Evolutionary conservation across 129 eudicot genomes (phyloP).

Genomic region (Saposhnikovia divaricata): DNA sequence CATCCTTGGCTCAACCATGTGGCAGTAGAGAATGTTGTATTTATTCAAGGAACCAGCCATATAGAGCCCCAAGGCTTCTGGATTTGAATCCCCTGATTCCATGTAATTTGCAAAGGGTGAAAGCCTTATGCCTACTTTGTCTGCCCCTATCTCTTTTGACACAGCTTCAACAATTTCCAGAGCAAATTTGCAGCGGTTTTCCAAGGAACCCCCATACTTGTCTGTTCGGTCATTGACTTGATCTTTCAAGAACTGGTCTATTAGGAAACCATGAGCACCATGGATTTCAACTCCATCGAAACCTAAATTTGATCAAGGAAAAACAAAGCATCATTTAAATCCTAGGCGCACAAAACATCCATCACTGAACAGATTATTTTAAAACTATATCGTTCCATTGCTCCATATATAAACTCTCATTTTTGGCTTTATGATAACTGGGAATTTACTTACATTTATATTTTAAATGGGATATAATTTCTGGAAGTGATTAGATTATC

Average conservation of each 20-base stretch:
- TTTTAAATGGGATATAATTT: not conserved
- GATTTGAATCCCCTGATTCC: conserved; percentile 23
- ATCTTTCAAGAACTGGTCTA: conserved; percentile 30
- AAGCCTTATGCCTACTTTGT: conserved; percentile 20
- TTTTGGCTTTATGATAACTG: too few species aligned
- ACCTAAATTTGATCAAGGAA: not conserved
- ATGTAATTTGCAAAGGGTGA: conserved; percentile 19
- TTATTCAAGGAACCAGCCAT: conserved; percentile 15
- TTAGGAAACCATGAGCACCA: conserved; percentile 26
- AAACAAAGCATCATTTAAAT: not conserved
- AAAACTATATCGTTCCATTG: too few species aligned
- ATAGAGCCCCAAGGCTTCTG: conserved; percentile 21
- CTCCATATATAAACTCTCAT: too few species aligned
- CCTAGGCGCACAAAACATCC: not conserved
- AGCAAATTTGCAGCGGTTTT: conserved; percentile 22
- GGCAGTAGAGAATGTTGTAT: conserved; percentile 9
- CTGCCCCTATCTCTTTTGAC: conserved; percentile 18
- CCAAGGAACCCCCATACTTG: conserved; percentile 24
- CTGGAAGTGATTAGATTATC: not conserved
- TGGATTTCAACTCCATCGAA: conserved; percentile 31
- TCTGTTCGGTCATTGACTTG: conserved; percentile 24
- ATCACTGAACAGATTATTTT: too few species aligned
- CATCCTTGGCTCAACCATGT: conserved; percentile 21
- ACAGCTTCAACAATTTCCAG: conserved; percentile 17
- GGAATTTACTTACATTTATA: not conserved